Evolutionary conservation across 768 basidiomycete species (phyloP).

Genomic region (Roridomyces roridus): DNA sequence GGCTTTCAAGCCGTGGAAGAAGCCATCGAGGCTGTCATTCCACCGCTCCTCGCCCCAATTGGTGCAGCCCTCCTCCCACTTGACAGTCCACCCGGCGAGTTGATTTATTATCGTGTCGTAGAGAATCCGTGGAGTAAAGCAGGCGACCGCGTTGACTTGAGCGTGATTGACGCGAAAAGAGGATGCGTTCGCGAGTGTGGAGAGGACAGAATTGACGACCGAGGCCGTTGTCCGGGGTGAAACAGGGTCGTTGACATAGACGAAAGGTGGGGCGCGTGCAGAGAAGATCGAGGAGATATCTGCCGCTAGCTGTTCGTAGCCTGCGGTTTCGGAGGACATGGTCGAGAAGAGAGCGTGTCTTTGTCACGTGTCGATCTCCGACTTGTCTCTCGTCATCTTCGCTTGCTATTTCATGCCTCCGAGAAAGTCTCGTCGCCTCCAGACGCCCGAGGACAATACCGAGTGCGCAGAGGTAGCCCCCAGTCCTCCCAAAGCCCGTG

Average conservation of each 20-base stretch:
- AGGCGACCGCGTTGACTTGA: slow-evolving; percentile 60
- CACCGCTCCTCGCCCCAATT: slow-evolving; percentile 63
- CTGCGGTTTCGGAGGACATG: slow-evolving; percentile 15
- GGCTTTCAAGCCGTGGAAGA: slow-evolving; percentile 68
- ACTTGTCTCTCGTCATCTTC: too few relatives aligned
- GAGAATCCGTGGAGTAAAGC: slow-evolving; percentile 65
- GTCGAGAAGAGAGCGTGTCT: too few relatives aligned
- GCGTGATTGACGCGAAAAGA: slow-evolving; percentile 46
- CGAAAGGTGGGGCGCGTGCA: slow-evolving; percentile 62
- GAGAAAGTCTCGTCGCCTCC: slow-evolving; percentile 2
- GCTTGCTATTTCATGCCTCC: too few relatives aligned
- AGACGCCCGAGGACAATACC: background rate
- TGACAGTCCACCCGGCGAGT: slow-evolving; percentile 59
- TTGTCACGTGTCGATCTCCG: too few relatives aligned
- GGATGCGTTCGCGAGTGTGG: slow-evolving; percentile 28
- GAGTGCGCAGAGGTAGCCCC: background rate
- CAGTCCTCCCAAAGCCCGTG: background rate
- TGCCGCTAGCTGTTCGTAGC: slow-evolving; percentile 20
- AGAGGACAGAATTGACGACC: slow-evolving; percentile 47
- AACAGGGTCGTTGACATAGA: slow-evolving; percentile 68
- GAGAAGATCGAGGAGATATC: slow-evolving; percentile 46
- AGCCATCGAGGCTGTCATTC: slow-evolving; percentile 72
- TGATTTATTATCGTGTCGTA: slow-evolving; percentile 72
- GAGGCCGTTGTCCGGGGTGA: slow-evolving; percentile 52
- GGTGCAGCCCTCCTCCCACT: slow-evolving; percentile 66